These are phyloP conservation scores for Lyophyllum atratum DNA, from an alignment of 768 basidiomycete genomes.

Conservation along the genomic window DNA sequence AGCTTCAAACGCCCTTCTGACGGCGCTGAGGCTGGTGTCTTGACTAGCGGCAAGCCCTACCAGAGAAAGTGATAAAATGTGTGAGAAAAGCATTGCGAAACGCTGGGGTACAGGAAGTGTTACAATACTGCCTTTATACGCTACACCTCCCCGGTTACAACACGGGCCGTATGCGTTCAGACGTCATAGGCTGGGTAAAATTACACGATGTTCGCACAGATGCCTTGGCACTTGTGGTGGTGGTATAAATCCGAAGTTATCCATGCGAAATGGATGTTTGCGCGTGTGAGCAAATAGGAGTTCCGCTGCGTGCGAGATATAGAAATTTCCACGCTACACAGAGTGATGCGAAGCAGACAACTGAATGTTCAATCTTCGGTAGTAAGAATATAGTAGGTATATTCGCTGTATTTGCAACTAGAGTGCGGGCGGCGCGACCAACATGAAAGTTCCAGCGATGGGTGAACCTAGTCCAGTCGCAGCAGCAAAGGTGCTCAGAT, in stretches of 20 bases:
- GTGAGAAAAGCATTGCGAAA: constrained; percentile 1
- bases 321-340: no score
- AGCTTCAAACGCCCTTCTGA: constrained; percentile 29
- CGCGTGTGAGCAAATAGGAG: not conserved
- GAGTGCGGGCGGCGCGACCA: no score
- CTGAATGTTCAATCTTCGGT: no score
- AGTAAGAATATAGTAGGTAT: no score
- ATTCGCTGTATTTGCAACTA: no score
- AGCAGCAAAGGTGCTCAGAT: no score
- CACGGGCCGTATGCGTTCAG: not conserved
- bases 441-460: no score
- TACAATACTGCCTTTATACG: not conserved
- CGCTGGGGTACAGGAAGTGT: not conserved
- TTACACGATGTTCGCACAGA: not conserved
- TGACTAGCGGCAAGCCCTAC: constrained; percentile 22
- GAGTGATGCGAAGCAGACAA: no score
- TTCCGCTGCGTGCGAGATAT: no score
- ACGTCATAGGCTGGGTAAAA: not conserved
- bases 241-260: not conserved
- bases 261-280: not conserved
- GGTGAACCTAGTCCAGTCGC: no score
- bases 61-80: constrained; percentile 1
- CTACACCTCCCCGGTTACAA: no score
- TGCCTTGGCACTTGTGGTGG: not conserved
- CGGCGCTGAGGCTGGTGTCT: constrained; percentile 28